These are phyloP conservation scores for Actinomucor elegans DNA, from an alignment of 371 early-diverging fungal species.

Conservation along the genomic window DNA sequence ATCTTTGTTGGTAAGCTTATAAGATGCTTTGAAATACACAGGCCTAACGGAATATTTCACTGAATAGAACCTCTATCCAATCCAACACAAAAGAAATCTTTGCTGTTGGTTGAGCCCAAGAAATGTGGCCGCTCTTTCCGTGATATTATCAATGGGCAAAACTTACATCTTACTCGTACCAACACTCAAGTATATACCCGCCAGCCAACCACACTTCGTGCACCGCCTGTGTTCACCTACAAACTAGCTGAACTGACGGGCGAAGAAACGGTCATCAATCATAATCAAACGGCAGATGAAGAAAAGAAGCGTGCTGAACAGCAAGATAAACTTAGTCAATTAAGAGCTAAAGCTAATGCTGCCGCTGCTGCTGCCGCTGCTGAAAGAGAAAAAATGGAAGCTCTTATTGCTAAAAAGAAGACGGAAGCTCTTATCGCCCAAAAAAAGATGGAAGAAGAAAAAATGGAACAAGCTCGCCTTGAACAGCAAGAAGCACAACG, in stretches of 20 bases:
- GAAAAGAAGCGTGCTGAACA: conserved; percentile 3
- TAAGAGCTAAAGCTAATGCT: neutral
- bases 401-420: neutral
- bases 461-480: neutral
- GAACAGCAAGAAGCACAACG: neutral
- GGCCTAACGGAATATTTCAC: neutral
- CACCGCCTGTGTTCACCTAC: neutral
- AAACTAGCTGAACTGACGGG: neutral
- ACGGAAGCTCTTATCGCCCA: neutral
- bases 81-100: conserved; percentile 25
- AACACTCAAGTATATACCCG: no score
- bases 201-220: neutral
- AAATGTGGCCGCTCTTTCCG: conserved; percentile 20
- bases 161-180: no score
- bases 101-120: conserved; percentile 39
- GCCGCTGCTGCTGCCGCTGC: neutral
- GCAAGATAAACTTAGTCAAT: neutral
- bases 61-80: conserved; percentile 47
- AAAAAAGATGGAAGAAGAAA: neutral
- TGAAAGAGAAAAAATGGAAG: conserved; percentile 7
- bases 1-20: conserved; percentile 32
- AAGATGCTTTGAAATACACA: neutral
- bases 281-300: neutral
- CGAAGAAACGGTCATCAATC: no score
- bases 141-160: conserved; percentile 28